A percentile compares a stretch with the other conserved stretches of the same genome.
These are phyloP conservation scores for Tirmania nivea DNA, from an alignment of 495 filamentous ascomycete genomes.

Conservation along the genomic window DNA sequence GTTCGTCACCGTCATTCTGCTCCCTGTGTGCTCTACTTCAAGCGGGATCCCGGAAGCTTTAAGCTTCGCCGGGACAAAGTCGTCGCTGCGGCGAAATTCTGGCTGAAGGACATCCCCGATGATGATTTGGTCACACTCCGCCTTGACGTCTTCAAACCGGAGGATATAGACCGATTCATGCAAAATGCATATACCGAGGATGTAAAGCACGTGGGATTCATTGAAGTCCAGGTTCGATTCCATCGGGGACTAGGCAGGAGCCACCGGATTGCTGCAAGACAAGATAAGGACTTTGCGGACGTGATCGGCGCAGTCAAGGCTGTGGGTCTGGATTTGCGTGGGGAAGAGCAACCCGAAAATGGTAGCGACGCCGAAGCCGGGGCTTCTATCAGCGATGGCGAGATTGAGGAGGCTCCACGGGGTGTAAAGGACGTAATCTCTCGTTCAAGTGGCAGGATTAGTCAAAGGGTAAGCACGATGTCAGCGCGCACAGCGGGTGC, in stretches of 20 bases:
- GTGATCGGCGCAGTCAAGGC: constrained; percentile 4
- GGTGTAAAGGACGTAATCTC: not conserved
- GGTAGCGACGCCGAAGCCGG: not conserved
- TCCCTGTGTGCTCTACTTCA: constrained; percentile 39
- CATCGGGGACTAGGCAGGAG: constrained; percentile 7
- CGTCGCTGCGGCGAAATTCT: constrained; percentile 39
- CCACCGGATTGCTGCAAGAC: constrained; percentile 5
- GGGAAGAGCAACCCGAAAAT: not conserved
- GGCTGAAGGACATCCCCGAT: constrained; percentile 43
- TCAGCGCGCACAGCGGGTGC: not conserved
- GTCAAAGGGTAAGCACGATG: not conserved
- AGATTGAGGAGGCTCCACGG: not conserved
- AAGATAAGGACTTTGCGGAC: constrained; percentile 9
- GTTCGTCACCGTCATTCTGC: constrained; percentile 40
- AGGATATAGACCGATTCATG: constrained; percentile 9
- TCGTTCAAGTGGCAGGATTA: not conserved
- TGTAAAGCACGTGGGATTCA: constrained; percentile 2
- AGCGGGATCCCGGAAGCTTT: constrained; percentile 20
- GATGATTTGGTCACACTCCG: constrained; percentile 33
- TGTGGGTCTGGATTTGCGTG: not conserved
- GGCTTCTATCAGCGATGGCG: not conserved
- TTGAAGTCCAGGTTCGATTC: constrained; percentile 10
- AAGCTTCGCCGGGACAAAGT: constrained; percentile 30
- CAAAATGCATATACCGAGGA: constrained; percentile 8
- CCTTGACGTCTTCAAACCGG: constrained; percentile 29